These are phyloP conservation scores for Paramecium octaurelia DNA, from an alignment of 73 alveolate genomes.

Conservation along the genomic window DNA sequence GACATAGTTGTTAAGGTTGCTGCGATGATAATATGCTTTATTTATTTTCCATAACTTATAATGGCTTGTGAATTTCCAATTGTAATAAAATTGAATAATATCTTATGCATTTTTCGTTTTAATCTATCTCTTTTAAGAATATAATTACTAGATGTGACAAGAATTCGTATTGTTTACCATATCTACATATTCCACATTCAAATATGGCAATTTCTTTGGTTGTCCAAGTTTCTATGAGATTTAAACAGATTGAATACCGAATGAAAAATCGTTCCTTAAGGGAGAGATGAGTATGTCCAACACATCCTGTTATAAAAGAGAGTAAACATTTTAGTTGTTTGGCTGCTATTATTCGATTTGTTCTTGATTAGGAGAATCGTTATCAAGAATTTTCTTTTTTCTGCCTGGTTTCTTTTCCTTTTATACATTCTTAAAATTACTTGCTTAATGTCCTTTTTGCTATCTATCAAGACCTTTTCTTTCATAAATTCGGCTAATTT, in stretches of 20 bases:
- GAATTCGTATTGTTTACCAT: constrained; percentile 53
- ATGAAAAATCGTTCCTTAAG: constrained; percentile 45
- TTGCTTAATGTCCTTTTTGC: constrained; percentile 5
- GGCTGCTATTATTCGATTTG: not conserved
- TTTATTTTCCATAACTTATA: constrained; percentile 56
- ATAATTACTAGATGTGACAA: constrained; percentile 7
- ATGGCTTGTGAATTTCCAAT: constrained; percentile 59
- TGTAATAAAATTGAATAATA: constrained; percentile 39
- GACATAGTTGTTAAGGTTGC: constrained; percentile 49
- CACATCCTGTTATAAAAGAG: not conserved
- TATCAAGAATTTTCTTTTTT: constrained; percentile 16
- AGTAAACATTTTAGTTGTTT: not conserved
- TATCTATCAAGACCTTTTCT: constrained; percentile 2
- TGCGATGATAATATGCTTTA: constrained; percentile 51
- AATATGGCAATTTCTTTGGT: constrained; percentile 53
- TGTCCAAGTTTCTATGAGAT: constrained; percentile 51
- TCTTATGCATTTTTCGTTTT: constrained; percentile 45
- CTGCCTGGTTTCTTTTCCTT: constrained; percentile 41
- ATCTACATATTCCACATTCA: constrained; percentile 60
- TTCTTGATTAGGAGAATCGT: not conserved
- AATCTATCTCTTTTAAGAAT: not conserved
- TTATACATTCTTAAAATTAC: not conserved
- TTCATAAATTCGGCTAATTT: constrained; percentile 33
- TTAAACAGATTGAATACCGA: constrained; percentile 6
- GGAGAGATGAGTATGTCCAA: constrained; percentile 50